These are phyloP conservation scores for Taiozyma sp. DNA, from an alignment of 1,139 yeast species.

Conservation along the genomic window DNA sequence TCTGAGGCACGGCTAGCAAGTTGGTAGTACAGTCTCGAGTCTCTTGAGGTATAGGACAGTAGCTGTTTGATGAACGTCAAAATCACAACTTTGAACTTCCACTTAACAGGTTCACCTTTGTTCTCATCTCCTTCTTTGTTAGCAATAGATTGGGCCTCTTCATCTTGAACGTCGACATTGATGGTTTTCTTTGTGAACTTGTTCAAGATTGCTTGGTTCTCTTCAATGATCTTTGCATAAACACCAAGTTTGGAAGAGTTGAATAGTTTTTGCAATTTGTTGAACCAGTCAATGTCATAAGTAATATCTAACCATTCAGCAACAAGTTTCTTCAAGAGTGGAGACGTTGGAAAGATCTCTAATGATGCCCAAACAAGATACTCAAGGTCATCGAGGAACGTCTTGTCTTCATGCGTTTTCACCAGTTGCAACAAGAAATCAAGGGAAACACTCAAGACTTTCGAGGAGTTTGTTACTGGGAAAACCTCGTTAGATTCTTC, in stretches of 20 bases:
- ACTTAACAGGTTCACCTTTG: slow-evolving; percentile 24
- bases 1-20: slow-evolving; percentile 57
- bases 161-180: slow-evolving; percentile 32
- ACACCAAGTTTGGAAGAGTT: slow-evolving; percentile 30
- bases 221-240: slow-evolving; percentile 21
- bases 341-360: slow-evolving; percentile 31
- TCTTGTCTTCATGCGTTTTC: slow-evolving; percentile 27
- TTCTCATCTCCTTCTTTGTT: slow-evolving; percentile 21
- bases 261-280: slow-evolving; percentile 32
- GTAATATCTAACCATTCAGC: slow-evolving; percentile 31
- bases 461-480: slow-evolving; percentile 31
- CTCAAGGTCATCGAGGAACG: slow-evolving; percentile 29
- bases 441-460: slow-evolving; percentile 28
- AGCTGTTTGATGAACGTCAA: slow-evolving; percentile 52
- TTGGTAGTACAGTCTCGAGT: slow-evolving; percentile 34
- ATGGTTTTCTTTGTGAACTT: slow-evolving; percentile 20
- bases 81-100: slow-evolving; percentile 32
- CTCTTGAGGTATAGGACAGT: slow-evolving; percentile 37
- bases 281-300: slow-evolving; percentile 31
- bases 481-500: slow-evolving; percentile 30
- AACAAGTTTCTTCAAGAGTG: slow-evolving; percentile 17
- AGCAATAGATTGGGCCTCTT: slow-evolving; percentile 40
- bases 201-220: slow-evolving; percentile 13
- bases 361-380: slow-evolving; percentile 37
- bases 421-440: slow-evolving; percentile 34